Conservation (phyloP, 2,329 filamentous ascomycete species). For the Fusarium lyarnte region DNA sequence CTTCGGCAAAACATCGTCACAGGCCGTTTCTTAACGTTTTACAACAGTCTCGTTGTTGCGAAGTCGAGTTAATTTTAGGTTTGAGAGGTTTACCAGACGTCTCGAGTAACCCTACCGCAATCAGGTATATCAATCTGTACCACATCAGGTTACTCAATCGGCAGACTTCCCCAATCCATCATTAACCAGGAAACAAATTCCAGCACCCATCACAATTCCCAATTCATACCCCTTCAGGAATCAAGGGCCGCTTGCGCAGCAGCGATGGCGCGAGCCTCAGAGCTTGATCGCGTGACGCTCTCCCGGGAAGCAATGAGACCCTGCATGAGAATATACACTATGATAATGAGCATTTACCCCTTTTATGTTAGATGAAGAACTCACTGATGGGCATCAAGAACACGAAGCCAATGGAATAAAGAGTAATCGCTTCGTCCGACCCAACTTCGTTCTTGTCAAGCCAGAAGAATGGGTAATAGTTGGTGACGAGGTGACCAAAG, state of each 20-base stretch:
- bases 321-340: slow-evolving; percentile 61
- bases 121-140: slow-evolving; percentile 1
- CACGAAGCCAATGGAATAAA: slow-evolving; percentile 57
- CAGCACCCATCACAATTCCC: neutral
- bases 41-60: neutral
- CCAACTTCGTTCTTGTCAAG: slow-evolving; percentile 57
- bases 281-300: slow-evolving; percentile 45
- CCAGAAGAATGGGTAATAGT: slow-evolving; percentile 61
- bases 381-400: slow-evolving; percentile 56
- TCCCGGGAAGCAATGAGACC: slow-evolving; percentile 62
- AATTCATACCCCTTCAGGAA: slow-evolving; percentile 11
- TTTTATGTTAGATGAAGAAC: slow-evolving; percentile 28
- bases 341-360: slow-evolving; percentile 9
- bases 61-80: slow-evolving; percentile 31
- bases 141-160: neutral
- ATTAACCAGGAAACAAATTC: neutral
- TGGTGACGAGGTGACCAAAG: slow-evolving; percentile 58
- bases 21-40: neutral
- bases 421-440: slow-evolving; percentile 55
- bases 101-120: neutral
- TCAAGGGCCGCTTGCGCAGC: slow-evolving; percentile 40
- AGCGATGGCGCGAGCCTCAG: slow-evolving; percentile 39
- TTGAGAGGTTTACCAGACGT: neutral
- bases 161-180: neutral
- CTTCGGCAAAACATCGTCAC: neutral